These are phyloP conservation scores for Ustilago cynodontis DNA, from an alignment of 1,284 basidiomycete genomes.

Conservation along the genomic window DNA sequence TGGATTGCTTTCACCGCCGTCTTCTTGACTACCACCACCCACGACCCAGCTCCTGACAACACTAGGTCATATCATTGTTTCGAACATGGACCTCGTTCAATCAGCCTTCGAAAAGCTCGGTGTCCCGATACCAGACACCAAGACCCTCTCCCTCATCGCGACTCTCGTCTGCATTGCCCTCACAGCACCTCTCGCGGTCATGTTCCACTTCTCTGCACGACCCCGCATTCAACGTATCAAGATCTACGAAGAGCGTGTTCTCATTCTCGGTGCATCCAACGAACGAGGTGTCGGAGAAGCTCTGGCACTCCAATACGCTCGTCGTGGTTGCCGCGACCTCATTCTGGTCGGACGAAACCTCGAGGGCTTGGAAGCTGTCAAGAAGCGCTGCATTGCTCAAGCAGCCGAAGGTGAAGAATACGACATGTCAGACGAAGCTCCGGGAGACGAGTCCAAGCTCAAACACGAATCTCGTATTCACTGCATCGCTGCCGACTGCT, in stretches of 20 bases:
- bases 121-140: conserved; percentile 28
- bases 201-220: conserved; percentile 34
- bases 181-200: conserved; percentile 24
- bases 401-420: conserved; percentile 51
- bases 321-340: conserved; percentile 78
- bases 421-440: conserved; percentile 55
- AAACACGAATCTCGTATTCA: conserved; percentile 56
- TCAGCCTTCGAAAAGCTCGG: conserved; percentile 22
- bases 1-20: neutral
- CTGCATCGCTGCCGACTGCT: conserved; percentile 77
- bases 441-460: conserved; percentile 47
- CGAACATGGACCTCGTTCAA: conserved; percentile 41
- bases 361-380: conserved; percentile 76
- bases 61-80: too few species aligned
- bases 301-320: conserved; percentile 80
- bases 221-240: conserved; percentile 60
- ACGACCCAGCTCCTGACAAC: neutral
- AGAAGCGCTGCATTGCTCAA: conserved; percentile 74
- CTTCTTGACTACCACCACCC: neutral
- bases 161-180: conserved; percentile 38
- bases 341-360: conserved; percentile 81
- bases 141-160: conserved; percentile 38
- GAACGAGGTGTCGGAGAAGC: conserved; percentile 81
- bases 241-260: conserved; percentile 76
- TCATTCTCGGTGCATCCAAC: conserved; percentile 81